phyloP scores from a whole-genome alignment of 2,329 filamentous ascomycete species.

The Ceratocystis cubensis region DNA sequence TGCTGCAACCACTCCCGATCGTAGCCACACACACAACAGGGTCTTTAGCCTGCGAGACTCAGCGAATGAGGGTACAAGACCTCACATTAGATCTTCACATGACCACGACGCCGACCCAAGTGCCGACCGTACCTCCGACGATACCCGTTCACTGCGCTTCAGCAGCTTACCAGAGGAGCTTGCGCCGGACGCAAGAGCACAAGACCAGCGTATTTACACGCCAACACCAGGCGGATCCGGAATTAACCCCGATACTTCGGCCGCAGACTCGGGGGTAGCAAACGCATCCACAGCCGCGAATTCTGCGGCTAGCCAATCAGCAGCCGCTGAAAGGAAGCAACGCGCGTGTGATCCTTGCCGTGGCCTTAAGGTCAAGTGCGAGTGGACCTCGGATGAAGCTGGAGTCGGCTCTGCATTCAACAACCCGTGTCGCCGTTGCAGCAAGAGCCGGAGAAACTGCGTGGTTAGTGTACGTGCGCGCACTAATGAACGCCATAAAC shows the following conservation, averaged over 20 bases:
- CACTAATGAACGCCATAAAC: constrained; percentile 63
- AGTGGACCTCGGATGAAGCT: constrained; percentile 51
- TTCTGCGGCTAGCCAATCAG: background rate
- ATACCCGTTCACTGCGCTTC: background rate
- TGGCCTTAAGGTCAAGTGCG: constrained; percentile 71
- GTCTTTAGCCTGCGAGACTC: background rate
- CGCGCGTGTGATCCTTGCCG: constrained; percentile 66
- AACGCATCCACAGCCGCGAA: background rate
- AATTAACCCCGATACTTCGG: background rate
- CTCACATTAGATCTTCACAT: background rate
- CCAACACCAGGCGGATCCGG: background rate
- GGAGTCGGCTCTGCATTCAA: constrained; percentile 30
- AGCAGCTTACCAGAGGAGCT: background rate
- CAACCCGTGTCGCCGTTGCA: constrained; percentile 60
- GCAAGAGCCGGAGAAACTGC: constrained; percentile 66
- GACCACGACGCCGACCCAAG: background rate
- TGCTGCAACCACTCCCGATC: background rate
- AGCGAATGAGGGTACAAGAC: background rate
- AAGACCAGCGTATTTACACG: background rate
- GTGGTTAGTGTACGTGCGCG: constrained; percentile 60
- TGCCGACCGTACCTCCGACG: background rate
- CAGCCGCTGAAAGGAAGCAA: constrained; percentile 48
- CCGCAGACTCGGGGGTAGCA: background rate
- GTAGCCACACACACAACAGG: background rate
- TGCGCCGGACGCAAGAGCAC: background rate